phyloP scores from a whole-genome alignment of 805 yeast genomes.

The Phaffomyces thermotolerans region DNA sequence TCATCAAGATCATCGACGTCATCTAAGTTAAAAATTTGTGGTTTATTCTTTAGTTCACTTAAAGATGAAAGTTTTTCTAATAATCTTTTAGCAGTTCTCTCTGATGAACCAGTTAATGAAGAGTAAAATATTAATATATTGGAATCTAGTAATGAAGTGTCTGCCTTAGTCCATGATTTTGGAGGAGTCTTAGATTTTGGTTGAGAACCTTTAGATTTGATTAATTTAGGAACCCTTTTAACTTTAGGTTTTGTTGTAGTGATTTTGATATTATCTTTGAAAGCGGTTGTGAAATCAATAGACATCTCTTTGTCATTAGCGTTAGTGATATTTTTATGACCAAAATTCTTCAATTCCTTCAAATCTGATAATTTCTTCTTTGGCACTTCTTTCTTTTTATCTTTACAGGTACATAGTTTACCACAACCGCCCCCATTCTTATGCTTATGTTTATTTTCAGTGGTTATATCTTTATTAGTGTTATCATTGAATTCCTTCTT shows the following conservation, averaged over 20 bases:
- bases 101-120: constrained; percentile 78
- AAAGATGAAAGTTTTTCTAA: constrained; percentile 28
- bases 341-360: constrained; percentile 17
- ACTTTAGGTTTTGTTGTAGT: constrained; percentile 8
- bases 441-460: constrained; percentile 15
- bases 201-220: constrained; percentile 31
- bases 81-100: constrained; percentile 55
- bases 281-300: constrained; percentile 35
- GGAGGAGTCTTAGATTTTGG: constrained; percentile 20
- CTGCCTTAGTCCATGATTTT: constrained; percentile 33
- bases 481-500: constrained; percentile 3
- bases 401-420: constrained; percentile 25
- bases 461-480: not conserved
- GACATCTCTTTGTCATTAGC: constrained; percentile 19
- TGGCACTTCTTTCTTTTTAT: constrained; percentile 15
- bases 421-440: constrained; percentile 30
- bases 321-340: not conserved
- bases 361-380: constrained; percentile 22
- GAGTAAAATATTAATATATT: constrained; percentile 70
- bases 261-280: constrained; percentile 11
- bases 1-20: constrained; percentile 81
- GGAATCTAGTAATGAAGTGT: constrained; percentile 39
- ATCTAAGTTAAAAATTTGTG: constrained; percentile 62
- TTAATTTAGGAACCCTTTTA: constrained; percentile 34
- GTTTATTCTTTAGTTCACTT: constrained; percentile 29